Evolutionary conservation across 371 early-diverging fungal genomes (phyloP).

Genomic region (Mortierella sp.): DNA sequence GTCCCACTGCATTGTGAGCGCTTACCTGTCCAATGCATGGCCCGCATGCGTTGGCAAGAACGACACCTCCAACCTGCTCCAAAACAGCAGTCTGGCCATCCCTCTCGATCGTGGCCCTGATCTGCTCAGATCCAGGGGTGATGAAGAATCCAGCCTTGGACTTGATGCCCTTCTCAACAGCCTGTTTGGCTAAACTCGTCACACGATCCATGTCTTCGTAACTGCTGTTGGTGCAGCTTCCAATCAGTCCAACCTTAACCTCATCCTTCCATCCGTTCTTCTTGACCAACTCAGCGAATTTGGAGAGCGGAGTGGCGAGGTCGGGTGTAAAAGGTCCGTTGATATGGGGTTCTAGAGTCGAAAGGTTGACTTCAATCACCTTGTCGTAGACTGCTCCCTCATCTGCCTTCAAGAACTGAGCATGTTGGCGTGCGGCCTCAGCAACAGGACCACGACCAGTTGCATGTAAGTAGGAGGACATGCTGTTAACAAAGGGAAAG

Average conservation of each 20-base stretch:
- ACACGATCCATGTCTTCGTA: slow-evolving; percentile 96
- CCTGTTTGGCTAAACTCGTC: slow-evolving; percentile 88
- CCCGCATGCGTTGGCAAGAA: slow-evolving; percentile 91
- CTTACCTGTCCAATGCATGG: slow-evolving; percentile 89
- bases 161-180: slow-evolving; percentile 81
- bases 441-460: slow-evolving; percentile 82
- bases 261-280: slow-evolving; percentile 92
- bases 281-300: slow-evolving; percentile 80
- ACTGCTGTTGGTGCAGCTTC: slow-evolving; percentile 95
- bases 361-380: slow-evolving; percentile 91
- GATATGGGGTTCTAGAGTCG: slow-evolving; percentile 92
- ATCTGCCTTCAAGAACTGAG: slow-evolving; percentile 70
- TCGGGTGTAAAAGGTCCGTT: slow-evolving; percentile 98
- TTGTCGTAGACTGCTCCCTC: slow-evolving; percentile 79
- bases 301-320: slow-evolving; percentile 87
- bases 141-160: slow-evolving; percentile 88
- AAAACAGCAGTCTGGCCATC: slow-evolving; percentile 91
- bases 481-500: slow-evolving; percentile 86
- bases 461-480: slow-evolving; percentile 83
- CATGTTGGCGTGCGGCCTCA: slow-evolving; percentile 72
- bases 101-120: slow-evolving; percentile 94
- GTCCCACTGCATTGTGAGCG: too few relatives aligned
- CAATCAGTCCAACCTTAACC: slow-evolving; percentile 90
- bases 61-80: slow-evolving; percentile 85
- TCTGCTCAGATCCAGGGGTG: slow-evolving; percentile 97